These are phyloP conservation scores for Aspergillus campestris DNA, from an alignment of 495 filamentous ascomycete genomes.

Conservation along the genomic window DNA sequence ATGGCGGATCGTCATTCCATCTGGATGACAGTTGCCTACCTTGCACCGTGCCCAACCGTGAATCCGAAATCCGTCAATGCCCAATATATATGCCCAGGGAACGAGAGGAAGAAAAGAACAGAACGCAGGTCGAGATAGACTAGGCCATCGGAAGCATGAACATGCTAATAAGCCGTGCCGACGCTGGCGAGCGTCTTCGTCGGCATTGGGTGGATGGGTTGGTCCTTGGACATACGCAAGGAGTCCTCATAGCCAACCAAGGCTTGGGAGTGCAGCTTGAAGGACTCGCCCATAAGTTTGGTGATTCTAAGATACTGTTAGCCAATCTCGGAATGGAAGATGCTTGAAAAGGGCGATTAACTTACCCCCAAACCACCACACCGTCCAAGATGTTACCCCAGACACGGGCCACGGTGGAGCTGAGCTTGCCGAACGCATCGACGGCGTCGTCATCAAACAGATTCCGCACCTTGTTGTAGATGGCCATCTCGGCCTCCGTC, in stretches of 20 bases:
- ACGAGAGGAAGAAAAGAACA: slow-evolving; percentile 25
- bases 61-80: slow-evolving; percentile 21
- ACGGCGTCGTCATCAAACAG: slow-evolving; percentile 87
- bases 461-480: slow-evolving; percentile 92
- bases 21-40: too few relatives aligned
- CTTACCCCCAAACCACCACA: slow-evolving; percentile 96
- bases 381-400: slow-evolving; percentile 99
- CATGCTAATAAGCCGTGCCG: slow-evolving; percentile 38
- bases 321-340: slow-evolving; percentile 16
- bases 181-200: slow-evolving; percentile 40
- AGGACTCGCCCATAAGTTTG: slow-evolving; percentile 95
- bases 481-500: slow-evolving; percentile 79
- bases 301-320: slow-evolving; percentile 69
- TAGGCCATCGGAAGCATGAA: background rate
- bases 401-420: slow-evolving; percentile 84
- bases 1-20: too few relatives aligned
- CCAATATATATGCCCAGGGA: slow-evolving; percentile 22
- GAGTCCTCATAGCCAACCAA: slow-evolving; percentile 89
- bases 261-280: slow-evolving; percentile 92
- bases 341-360: slow-evolving; percentile 8
- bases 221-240: slow-evolving; percentile 37
- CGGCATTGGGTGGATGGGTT: slow-evolving; percentile 39
- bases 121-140: background rate
- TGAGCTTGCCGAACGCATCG: slow-evolving; percentile 74
- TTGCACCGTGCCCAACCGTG: slow-evolving; percentile 25